Conservation (phyloP, 2,329 filamentous ascomycete species). For the Laburnicola sp. region DNA sequence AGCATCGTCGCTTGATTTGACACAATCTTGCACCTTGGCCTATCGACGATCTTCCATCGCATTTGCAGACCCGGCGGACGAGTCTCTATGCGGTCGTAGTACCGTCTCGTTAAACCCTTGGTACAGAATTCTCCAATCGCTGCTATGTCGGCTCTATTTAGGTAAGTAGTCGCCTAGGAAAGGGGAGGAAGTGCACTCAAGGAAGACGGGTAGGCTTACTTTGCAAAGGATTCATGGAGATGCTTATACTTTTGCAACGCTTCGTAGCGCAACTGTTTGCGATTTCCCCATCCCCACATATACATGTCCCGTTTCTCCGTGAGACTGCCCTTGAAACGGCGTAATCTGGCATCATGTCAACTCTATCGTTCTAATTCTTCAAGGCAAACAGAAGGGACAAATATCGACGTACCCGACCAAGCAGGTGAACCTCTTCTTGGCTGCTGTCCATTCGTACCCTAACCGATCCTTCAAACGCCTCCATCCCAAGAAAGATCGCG, state of each 20-base stretch:
- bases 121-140: conserved; percentile 56
- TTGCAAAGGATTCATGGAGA: conserved; percentile 65
- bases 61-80: conserved; percentile 56
- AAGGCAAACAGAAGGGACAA: not conserved
- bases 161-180: conserved; percentile 5
- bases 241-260: conserved; percentile 63
- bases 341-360: not conserved
- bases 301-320: not conserved
- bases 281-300: not conserved
- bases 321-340: conserved; percentile 1
- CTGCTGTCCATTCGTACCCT: conserved; percentile 19
- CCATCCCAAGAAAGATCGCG: not conserved
- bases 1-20: conserved; percentile 59
- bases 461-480: conserved; percentile 2
- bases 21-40: conserved; percentile 50
- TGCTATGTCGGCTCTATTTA: conserved; percentile 22
- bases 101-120: conserved; percentile 54
- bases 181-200: not conserved
- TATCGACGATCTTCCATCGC: conserved; percentile 41
- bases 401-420: conserved; percentile 8
- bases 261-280: conserved; percentile 17
- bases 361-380: not conserved
- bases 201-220: conserved; percentile 15
- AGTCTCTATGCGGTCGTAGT: conserved; percentile 58
- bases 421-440: conserved; percentile 7